phyloP scores from a whole-genome alignment of 768 basidiomycete species.

The Obba rivulosa region DNA sequence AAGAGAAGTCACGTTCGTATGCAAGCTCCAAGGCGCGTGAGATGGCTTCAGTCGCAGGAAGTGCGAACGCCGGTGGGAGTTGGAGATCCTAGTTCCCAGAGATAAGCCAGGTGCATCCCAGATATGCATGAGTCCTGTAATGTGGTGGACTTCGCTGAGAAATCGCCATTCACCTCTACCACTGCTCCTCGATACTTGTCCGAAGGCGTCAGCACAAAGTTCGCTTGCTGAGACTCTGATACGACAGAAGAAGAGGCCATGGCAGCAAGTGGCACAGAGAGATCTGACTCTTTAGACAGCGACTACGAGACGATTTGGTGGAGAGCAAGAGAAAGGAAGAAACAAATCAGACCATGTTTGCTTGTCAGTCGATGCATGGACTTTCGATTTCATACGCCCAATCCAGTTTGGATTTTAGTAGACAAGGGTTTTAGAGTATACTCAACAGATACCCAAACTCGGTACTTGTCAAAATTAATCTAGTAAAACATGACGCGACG shows the following conservation, averaged over 20 bases:
- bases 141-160: constrained; percentile 1
- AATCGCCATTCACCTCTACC: constrained; percentile 59
- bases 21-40: constrained; percentile 78
- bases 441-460: no score
- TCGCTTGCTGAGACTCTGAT: no score
- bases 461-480: no score
- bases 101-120: not conserved
- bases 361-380: no score
- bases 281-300: no score
- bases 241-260: no score
- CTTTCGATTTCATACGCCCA: no score
- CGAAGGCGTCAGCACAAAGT: not conserved
- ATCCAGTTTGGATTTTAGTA: no score
- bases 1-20: constrained; percentile 91
- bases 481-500: not conserved
- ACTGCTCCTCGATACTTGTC: constrained; percentile 85
- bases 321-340: no score
- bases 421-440: no score
- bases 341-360: not conserved
- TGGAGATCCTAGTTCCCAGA: constrained; percentile 56
- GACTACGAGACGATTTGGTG: no score
- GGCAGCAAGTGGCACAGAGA: no score
- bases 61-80: constrained; percentile 81
- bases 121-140: not conserved
- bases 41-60: constrained; percentile 67